Percentiles rank a stretch among this genome's conserved stretches.
Conservation (phyloP, 2,329 filamentous ascomycete species). For the Aspergillus sp. region DNA sequence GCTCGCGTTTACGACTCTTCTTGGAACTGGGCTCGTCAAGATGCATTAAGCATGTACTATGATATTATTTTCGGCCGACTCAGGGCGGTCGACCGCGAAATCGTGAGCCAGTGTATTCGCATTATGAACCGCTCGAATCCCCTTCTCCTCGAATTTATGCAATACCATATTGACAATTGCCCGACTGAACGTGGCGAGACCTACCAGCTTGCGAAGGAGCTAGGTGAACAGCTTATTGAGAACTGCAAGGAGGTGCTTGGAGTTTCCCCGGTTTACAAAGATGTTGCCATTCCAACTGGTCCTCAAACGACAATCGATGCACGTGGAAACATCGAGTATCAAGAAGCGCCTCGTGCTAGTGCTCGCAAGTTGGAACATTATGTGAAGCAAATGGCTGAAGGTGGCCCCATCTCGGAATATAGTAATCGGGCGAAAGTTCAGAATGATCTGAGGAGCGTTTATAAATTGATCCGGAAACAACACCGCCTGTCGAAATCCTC, state of each 20-base stretch:
- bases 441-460: conserved; percentile 89
- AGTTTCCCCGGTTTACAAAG: conserved; percentile 87
- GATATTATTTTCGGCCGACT: conserved; percentile 97
- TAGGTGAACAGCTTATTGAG: conserved; percentile 89
- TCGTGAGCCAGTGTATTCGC: conserved; percentile 96
- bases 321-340: conserved; percentile 87
- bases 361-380: conserved; percentile 98
- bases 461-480: conserved; percentile 98
- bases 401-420: conserved; percentile 97
- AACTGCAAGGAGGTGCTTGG: conserved; percentile 94
- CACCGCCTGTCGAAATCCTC: conserved; percentile 96
- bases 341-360: conserved; percentile 81
- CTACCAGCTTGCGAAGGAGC: conserved; percentile 94
- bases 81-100: conserved; percentile 91
- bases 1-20: conserved; percentile 96
- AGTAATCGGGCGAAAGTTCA: conserved; percentile 98
- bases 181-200: conserved; percentile 95
- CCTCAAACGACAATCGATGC: conserved; percentile 90
- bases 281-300: conserved; percentile 87
- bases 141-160: conserved; percentile 95
- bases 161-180: conserved; percentile 99
- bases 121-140: conserved; percentile 99
- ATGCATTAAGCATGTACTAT: conserved; percentile 97
- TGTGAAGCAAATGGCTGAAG: conserved; percentile 96
- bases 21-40: conserved; percentile 99